Base-by-base conservation (phyloP, 192 early-diverging fungal genomes). In the Coemansia asiatica region DNA sequence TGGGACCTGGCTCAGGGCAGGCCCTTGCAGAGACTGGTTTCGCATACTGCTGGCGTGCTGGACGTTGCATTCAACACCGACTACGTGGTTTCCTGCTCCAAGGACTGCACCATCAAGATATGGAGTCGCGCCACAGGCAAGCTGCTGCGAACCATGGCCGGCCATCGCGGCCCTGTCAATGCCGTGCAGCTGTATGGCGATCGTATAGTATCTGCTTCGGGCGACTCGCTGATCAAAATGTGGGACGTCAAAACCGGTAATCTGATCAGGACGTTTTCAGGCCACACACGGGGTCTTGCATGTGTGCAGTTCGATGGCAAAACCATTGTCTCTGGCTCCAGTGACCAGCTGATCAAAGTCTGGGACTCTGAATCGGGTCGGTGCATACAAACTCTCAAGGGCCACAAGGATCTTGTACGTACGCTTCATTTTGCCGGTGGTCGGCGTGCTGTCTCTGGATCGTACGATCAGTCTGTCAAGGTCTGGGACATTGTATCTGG, bases 81-180 rank as follows among this genome's bases (percentile, higher is more conserved):
- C 25, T 67, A 83, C 36, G 85, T 95, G 13, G 90, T 96, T 16
- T 91, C 88, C 9, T 96, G 94, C 72, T 95, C 94, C 51, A 95
- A 97, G 79, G 97, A 98, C 74, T 89, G 88, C 36, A 90, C 93
- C 0, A 90, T 98, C 48, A 89, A 90, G 64, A 84, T 97, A 16
- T 99, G 97, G 95, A 82, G 87, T 67, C 75, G 87, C n/a, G 60
- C 71, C 19, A 82, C 83, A 0, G 91, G 89, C 6, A 67, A 74
- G 47, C 81, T 88, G 13, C 47, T 91, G 50, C 82, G 85, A 18
- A 90, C 85, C 1, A 65, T 98, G 60, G 55, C 75, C 18, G 94
- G 94, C 19, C 97, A 98, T 67, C 84, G 85, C 12, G 94, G 94
- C n/a, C 93, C 95, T 1, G 97, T 99, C 21, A 98, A 99, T 71